phyloP scores from a whole-genome alignment of 345 rosid species.

The Hevea brasiliensis region DNA sequence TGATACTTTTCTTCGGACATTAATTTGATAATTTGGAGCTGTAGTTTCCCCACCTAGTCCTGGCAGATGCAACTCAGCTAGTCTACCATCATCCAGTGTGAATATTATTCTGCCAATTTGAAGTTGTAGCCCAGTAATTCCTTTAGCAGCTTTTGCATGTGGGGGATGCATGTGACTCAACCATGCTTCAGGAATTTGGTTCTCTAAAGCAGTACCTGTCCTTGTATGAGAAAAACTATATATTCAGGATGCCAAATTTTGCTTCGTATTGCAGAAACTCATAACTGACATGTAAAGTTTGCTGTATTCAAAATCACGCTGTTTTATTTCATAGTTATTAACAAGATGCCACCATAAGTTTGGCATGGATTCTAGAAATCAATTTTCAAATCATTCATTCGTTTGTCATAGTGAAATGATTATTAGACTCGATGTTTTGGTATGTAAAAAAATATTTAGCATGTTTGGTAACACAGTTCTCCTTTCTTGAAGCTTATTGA shows the following conservation, averaged over 20 bases:
- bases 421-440: too few relatives aligned
- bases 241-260: constrained; percentile 4
- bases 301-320: background rate
- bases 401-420: too few relatives aligned
- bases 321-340: too few relatives aligned
- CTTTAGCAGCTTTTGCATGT: constrained; percentile 55
- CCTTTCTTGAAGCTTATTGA: background rate
- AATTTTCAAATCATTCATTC: too few relatives aligned
- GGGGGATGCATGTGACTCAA: constrained; percentile 51
- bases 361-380: too few relatives aligned
- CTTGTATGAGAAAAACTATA: constrained; percentile 18
- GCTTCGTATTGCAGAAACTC: background rate
- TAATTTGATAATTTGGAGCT: constrained; percentile 47
- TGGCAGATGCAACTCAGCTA: constrained; percentile 59
- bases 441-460: too few relatives aligned
- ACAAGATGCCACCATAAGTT: too few relatives aligned
- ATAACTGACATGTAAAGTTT: background rate
- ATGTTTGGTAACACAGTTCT: background rate
- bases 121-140: constrained; percentile 48
- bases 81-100: constrained; percentile 67
- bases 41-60: constrained; percentile 57
- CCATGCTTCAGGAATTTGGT: constrained; percentile 47
- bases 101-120: constrained; percentile 56
- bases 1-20: constrained; percentile 39
- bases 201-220: constrained; percentile 42